Evolutionary conservation across 768 basidiomycete genomes (phyloP).

Genomic region (Leccinum variicolor): DNA sequence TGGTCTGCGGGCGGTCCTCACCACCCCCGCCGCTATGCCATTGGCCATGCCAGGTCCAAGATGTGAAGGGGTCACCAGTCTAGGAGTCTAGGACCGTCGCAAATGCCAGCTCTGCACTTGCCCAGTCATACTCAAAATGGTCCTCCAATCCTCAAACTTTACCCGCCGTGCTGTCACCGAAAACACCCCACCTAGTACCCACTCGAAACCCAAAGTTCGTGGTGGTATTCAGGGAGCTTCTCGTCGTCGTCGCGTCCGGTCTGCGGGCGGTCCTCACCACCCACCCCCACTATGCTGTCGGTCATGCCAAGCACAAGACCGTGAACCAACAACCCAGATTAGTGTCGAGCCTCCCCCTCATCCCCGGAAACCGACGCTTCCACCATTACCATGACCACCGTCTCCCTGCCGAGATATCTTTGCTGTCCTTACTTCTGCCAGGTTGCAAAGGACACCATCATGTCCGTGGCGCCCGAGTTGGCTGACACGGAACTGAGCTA

Average conservation of each 20-base stretch:
- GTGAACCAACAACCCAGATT: constrained; percentile 16
- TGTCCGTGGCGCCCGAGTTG: constrained; percentile 26
- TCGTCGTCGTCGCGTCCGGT: constrained; percentile 40
- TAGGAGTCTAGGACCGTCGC: constrained; percentile 2
- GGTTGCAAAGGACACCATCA: constrained; percentile 14
- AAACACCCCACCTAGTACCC: constrained; percentile 33
- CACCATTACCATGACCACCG: constrained; percentile 3
- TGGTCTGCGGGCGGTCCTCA: no score
- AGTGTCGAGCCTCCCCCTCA: constrained; percentile 29
- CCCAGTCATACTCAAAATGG: constrained; percentile 17
- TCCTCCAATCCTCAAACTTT: constrained; percentile 18
- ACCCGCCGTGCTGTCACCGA: constrained; percentile 28
- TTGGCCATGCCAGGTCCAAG: no score
- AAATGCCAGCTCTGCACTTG: background rate
- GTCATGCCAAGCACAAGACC: constrained; percentile 38
- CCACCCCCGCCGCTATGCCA: no score
- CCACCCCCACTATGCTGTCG: constrained; percentile 33
- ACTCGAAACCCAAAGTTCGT: constrained; percentile 17
- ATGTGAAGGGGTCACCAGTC: no score
- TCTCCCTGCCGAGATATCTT: constrained; percentile 24
- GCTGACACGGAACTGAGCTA: constrained; percentile 21
- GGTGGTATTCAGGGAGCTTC: constrained; percentile 32
- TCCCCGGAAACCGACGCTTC: constrained; percentile 4
- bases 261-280: constrained; percentile 25
- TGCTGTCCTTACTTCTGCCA: constrained; percentile 17